These are phyloP conservation scores for Globisporangium parvum DNA, from an alignment of 352 stramenopile species.

Conservation along the genomic window DNA sequence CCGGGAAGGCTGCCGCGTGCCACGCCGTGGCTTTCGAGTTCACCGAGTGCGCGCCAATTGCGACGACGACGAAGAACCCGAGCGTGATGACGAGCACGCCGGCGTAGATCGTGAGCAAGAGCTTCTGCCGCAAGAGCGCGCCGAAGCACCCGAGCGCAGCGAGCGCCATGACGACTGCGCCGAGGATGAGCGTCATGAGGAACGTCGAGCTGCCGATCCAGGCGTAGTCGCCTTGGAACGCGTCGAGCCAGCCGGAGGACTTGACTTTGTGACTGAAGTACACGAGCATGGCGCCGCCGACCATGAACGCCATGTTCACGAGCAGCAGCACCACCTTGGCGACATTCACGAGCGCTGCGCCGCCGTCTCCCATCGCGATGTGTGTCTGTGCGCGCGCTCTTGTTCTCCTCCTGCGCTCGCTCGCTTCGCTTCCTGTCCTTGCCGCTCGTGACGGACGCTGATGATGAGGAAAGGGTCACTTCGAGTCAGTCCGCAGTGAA, in stretches of 20 bases:
- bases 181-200: conserved; percentile 61
- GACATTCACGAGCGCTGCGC: conserved; percentile 53
- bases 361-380: conserved; percentile 9
- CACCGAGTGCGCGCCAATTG: conserved; percentile 45
- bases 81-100: conserved; percentile 53
- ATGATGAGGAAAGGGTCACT: no score
- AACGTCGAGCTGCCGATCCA: conserved; percentile 63
- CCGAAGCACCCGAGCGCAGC: conserved; percentile 65
- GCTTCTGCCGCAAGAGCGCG: conserved; percentile 56
- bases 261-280: conserved; percentile 76
- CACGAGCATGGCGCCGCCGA: conserved; percentile 66
- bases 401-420: not conserved
- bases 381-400: not conserved
- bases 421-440: not conserved
- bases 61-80: conserved; percentile 59
- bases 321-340: conserved; percentile 77
- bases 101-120: conserved; percentile 67
- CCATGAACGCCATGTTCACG: conserved; percentile 83
- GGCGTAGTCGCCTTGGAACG: conserved; percentile 60
- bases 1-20: conserved; percentile 35
- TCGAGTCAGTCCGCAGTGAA: no score
- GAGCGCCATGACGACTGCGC: conserved; percentile 60
- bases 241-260: conserved; percentile 62
- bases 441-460: no score
- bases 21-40: conserved; percentile 53